Conservation (phyloP, 768 basidiomycete species). For the Tylopilus rubrobrunneus region DNA sequence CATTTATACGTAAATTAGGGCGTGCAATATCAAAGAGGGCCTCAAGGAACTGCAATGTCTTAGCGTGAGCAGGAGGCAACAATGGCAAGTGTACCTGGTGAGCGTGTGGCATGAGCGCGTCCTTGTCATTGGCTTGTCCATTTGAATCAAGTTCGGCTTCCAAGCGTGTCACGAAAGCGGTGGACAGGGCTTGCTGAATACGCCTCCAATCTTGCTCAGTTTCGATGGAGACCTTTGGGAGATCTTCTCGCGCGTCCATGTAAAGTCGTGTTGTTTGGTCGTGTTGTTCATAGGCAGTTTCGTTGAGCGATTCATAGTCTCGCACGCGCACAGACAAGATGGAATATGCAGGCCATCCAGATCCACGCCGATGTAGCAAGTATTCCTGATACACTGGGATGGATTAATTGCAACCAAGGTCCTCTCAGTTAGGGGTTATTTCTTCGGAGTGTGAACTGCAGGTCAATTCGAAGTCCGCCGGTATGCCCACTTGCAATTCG, state of each 20-base stretch:
- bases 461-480: constrained; percentile 8
- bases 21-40: constrained; percentile 57
- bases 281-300: too few species aligned
- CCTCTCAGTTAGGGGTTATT: neutral
- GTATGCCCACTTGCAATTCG: neutral
- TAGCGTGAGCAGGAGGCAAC: neutral
- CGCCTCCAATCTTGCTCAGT: constrained; percentile 64
- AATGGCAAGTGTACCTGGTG: constrained; percentile 39
- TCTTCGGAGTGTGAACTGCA: constrained; percentile 15
- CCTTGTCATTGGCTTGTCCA: constrained; percentile 41
- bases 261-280: neutral
- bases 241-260: constrained; percentile 39
- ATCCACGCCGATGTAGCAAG: too few species aligned
- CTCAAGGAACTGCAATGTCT: constrained; percentile 51
- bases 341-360: too few species aligned
- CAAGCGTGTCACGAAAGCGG: constrained; percentile 42
- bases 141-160: constrained; percentile 43
- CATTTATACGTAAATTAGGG: constrained; percentile 77
- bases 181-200: constrained; percentile 50
- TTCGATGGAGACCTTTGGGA: constrained; percentile 59
- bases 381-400: too few species aligned
- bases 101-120: constrained; percentile 45
- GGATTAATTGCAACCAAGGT: too few species aligned
- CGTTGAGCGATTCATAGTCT: too few species aligned
- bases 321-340: too few species aligned